Evolutionary conservation across 2,329 filamentous ascomycete species (phyloP), one percentile per base, ranked within the genome.

Genomic region (Diaporthe eres): DNA sequence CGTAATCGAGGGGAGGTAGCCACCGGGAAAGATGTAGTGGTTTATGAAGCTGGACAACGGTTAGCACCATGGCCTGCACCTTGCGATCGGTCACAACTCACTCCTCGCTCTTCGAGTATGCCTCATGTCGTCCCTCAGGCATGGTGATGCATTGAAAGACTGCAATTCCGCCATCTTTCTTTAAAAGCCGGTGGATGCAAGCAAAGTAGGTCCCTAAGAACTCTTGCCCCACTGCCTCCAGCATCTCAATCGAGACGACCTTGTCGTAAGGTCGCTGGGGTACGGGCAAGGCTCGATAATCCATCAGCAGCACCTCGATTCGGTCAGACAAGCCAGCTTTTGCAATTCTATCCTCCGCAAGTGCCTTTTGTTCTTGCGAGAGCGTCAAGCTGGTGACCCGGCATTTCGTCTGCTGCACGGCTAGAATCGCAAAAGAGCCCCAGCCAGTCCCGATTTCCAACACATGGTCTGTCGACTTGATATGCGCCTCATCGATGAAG

Each of bases 131-230:
- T 53, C 88, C 85, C 80, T 95, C 92, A 0, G 93, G 93, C 89
- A 94, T 94, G 2, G 93, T 95, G 80, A 94, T 95, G 83, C 93
- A 94, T 82, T 95, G 93, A 82, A 95, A 94, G 65, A 93, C 90
- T 9, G 91, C 92, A 58, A 94, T 89, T 1, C 92, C 91, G 3
- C 91, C 91, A 22, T 92, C 87, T 65, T 87, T 87, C 82, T 95
- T 94, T 58, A 95, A 82, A 44, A 94, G 82, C 74, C 86, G 85
- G 79, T 94, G 86, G 70, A 95, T 87, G 78, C 89, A 90, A 25
- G 86, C 84, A 81, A 95, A 95, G 81, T 94, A 95, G 2, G 89
- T 92, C 28, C 88, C 86, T 44, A 95, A 83, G 78, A 90, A 94
- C 80, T 93, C 91, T 71, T 88, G 86, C 4, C 93, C 93, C 0